Evolutionary conservation across 345 rosid species (phyloP).

Genomic region (Mallotus nudiflorus): DNA sequence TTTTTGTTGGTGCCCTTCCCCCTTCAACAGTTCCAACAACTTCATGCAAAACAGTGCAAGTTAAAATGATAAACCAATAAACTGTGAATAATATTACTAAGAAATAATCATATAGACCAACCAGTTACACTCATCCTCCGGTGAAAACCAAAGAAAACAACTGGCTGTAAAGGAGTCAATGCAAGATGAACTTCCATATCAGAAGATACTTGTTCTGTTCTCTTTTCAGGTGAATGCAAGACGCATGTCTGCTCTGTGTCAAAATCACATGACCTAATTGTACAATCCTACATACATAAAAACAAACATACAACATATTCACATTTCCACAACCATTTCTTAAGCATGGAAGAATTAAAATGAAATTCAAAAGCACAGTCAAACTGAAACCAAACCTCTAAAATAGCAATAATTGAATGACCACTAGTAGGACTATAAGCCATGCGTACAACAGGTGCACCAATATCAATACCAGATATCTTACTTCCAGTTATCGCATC

Average conservation of each 20-base stretch:
- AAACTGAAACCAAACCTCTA: conserved; percentile 55
- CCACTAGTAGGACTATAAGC: conserved; percentile 77
- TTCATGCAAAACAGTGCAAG: conserved; percentile 33
- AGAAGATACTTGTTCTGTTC: conserved; percentile 63
- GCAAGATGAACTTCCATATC: conserved; percentile 95
- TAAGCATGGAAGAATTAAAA: too few species aligned
- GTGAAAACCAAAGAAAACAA: conserved; percentile 94
- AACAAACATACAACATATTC: not conserved
- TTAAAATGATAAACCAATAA: not conserved
- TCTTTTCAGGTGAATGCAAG: conserved; percentile 93
- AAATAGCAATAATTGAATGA: conserved; percentile 79
- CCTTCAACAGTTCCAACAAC: conserved; percentile 99
- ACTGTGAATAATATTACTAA: conserved; percentile 1
- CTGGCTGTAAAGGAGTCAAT: conserved; percentile 90
- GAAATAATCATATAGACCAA: conserved; percentile 33
- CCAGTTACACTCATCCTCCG: conserved; percentile 96
- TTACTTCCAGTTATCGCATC: conserved; percentile 93
- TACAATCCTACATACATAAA: conserved; percentile 66
- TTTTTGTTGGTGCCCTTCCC: conserved; percentile 90
- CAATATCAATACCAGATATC: conserved; percentile 73
- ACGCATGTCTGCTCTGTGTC: conserved; percentile 92
- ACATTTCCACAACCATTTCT: too few species aligned
- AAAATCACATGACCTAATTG: conserved; percentile 90
- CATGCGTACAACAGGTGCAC: conserved; percentile 84
- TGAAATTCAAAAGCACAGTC: not conserved